Base-by-base conservation (phyloP, 2,329 filamentous ascomycete species). In the Colletotrichum liaoningense region DNA sequence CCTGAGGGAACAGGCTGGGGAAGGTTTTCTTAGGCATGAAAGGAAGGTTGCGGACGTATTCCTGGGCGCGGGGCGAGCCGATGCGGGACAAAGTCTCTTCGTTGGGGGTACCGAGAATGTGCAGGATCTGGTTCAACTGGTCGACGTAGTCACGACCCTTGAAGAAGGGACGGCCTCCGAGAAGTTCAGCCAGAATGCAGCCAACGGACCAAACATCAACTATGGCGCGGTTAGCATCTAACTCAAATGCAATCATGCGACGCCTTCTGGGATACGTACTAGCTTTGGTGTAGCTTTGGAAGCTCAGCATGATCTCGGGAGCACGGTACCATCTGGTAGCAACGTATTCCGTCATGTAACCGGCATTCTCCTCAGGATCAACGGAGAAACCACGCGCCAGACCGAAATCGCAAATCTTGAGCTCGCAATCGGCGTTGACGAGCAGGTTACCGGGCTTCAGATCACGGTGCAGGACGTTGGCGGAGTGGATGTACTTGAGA, bases 231-330 rank as follows among this genome's bases (percentile, higher is more conserved):
- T 65, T 56, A 59, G 52, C 65, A 58, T 7, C 6, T 35, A 26
- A 19, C 28, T 22, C 11, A 22, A 38, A 26, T 33, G 14, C 24
- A n/a, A 22, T 33, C n/a, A n/a, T n/a, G 24, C 4, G 22, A 35
- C 24, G 46, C 22, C 16, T 19, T 16, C 60, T 38, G 14, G 28
- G 67, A n/a, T 9, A 96, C 95, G 70, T 91, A 98, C 97, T 99
- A 78, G 97, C 97, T 95, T 99, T 99, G 80, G 97, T 99, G 85
- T 99, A 99, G 87, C 95, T 98, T 85, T 98, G 96, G 91, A 99
- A 99, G 87, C 95, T 98, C 84, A 99, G 87, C 97, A 99, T 99
- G 79, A 99, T 99, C 84, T 99, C 97, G 5, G 97, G 97, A 4
- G 97, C 97, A 85, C 89, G 88, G 80, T 91, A 99, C 97, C 97